Base-by-base conservation (phyloP, 2,329 filamentous ascomycete species). In the Penicillium sp. region DNA sequence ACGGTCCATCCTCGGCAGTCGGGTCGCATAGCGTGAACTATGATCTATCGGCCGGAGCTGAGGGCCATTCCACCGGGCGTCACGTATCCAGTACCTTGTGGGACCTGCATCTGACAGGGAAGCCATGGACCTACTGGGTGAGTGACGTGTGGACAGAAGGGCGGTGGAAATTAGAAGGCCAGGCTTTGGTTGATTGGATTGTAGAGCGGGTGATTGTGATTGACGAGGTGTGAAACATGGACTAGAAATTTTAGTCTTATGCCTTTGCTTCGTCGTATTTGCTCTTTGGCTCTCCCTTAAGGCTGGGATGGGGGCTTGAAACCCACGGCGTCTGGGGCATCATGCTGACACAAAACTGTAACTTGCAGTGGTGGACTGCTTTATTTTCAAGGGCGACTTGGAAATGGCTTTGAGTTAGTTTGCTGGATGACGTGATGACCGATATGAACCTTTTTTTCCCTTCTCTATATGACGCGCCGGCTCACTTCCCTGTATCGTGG, bases 101-200 rank as follows among this genome's bases (percentile, higher is more conserved):
- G 69, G 67, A 73, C 60, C 62, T 70, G 43, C 61, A 64, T 51
- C 61, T 71, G 28, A 65, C 64, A 40, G 59, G 66, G 26, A 69
- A 70, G 59, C 57, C 65, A 28, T 74, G 70, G 73, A 64, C 62
- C 55, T 76, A 76, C 66, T 76, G 76, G 76, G 38, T 73, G 26
- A 62, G 70, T 48, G 75, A 77, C 61, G 68, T 77, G 28, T 81
- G 76, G 75, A 52, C 59, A n/a, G 73, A 72, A 64, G 79, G 68
- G n/a, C 68, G 68, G 58, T 80, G 78, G 79, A 79, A 73, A 54
- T 68, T 72, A 53, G 79, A 80, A 55, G 72, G 74, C 7, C 79
- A 81, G 63, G 68, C 64, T 40, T 58, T 79, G 25, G 71, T 75
- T 3, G 75, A 81, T 65, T 76, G 72, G 71, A 52, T 78, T 45